A percentile compares a stretch with the other conserved stretches of the same genome.
Evolutionary conservation across 768 basidiomycete species (phyloP).

Genomic region (Ramaria sp.): DNA sequence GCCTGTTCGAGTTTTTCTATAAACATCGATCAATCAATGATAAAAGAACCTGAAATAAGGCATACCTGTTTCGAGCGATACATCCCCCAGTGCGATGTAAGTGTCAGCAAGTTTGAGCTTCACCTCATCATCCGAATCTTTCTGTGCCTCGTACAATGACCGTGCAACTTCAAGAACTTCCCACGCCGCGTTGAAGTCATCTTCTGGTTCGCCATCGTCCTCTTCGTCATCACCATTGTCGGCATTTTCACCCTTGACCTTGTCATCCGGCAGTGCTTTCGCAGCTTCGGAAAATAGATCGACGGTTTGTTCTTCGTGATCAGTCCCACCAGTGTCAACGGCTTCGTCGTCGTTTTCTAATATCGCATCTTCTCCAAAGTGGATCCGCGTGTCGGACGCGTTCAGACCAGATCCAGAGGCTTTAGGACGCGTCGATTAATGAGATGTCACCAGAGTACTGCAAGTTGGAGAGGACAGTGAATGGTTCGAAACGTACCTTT

Average conservation of each 20-base stretch:
- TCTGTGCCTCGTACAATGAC: slow-evolving; percentile 67
- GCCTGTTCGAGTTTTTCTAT: slow-evolving; percentile 95
- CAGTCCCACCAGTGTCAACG: slow-evolving; percentile 5
- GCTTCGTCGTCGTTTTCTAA: slow-evolving; percentile 43
- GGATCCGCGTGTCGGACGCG: slow-evolving; percentile 47
- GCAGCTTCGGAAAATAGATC: slow-evolving; percentile 54
- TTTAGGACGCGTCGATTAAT: background rate
- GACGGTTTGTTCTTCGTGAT: slow-evolving; percentile 34
- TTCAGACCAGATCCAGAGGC: slow-evolving; percentile 24
- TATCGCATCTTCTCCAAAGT: slow-evolving; percentile 56
- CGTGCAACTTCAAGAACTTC: slow-evolving; percentile 93
- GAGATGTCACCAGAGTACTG: background rate
- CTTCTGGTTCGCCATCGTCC: slow-evolving; percentile 77
- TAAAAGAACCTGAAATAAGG: background rate
- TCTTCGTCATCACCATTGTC: slow-evolving; percentile 49
- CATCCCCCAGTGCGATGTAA: slow-evolving; percentile 84
- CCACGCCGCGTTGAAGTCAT: slow-evolving; percentile 98
- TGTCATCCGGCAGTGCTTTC: slow-evolving; percentile 24
- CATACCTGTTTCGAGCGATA: slow-evolving; percentile 90
- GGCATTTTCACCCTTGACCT: slow-evolving; percentile 25
- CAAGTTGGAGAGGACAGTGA: too few relatives aligned
- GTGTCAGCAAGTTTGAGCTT: slow-evolving; percentile 85
- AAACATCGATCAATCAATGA: slow-evolving; percentile 7
- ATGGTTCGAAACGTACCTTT: background rate
- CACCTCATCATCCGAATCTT: slow-evolving; percentile 34